Evolutionary conservation across 2,329 filamentous ascomycete genomes (phyloP), one percentile per base, ranked within the genome.

Genomic region (Stagonosporopsis rhizophila): DNA sequence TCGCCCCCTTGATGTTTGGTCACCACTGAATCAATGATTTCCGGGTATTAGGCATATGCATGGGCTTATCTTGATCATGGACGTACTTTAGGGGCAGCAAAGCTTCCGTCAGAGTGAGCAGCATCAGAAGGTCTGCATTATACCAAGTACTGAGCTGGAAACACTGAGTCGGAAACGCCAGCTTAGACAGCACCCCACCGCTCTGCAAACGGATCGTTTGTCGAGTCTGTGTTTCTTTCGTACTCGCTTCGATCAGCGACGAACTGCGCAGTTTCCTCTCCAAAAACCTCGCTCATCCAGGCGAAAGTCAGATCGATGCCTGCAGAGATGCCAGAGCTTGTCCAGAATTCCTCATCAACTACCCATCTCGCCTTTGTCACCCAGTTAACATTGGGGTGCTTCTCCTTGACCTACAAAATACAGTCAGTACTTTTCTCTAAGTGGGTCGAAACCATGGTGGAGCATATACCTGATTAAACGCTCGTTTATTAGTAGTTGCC

Each of bases 401-500:
- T 73, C 1, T 75, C 68, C 2, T 75, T 82, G 8, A 84, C 81
- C 60, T 73, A 22, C 22, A 14, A 0, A 1, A 3, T 2, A 5
- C 4, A 37, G 35, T 61, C 20, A 60, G 56, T 20, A 27, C 14
- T 8, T 30, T 14, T 30, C 28, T 30, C 3, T 11, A 30, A 30
- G 28, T 14, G 3, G 9, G 8, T 30, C 12, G 28, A 3, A 20
- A 5, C 6, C 2, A 4, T 28, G 6, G 9, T n/a, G 22, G 17
- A 14, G 5, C 52, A 41, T 66, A 19, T 65, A 70, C 68, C 7
- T 65, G 65, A 23, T 74, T 71, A 79, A 83, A 90, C 0, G 80
- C 79, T 6, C 72, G 72, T 73, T 90, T 91, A 69, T 90, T 91
- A 15, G 85, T 88, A 3, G 89, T 91, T 4, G 87, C 89, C 15